Evolutionary conservation across 2,329 filamentous ascomycete species (phyloP).

Genomic region (Dryadomyces sulphureus): DNA sequence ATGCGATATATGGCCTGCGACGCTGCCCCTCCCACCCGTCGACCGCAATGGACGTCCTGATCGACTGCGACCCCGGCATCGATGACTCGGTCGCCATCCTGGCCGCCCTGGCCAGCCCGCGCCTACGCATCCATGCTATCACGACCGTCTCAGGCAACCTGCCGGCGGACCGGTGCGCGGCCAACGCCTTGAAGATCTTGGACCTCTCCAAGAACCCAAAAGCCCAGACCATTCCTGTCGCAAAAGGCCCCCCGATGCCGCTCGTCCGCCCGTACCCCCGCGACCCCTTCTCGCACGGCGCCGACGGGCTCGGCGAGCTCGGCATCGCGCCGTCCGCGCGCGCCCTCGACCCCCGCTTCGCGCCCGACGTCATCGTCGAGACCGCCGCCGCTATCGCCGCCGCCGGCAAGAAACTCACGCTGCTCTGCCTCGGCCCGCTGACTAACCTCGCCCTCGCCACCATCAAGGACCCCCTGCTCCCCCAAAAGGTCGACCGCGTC

Average conservation of each 20-base stretch:
- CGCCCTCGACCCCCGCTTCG: not conserved
- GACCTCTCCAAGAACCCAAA: not conserved
- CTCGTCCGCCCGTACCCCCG: slow-evolving; percentile 1
- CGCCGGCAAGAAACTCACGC: not conserved
- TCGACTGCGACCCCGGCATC: slow-evolving; percentile 4
- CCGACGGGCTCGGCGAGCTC: slow-evolving; percentile 2
- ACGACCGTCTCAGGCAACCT: slow-evolving; percentile 2
- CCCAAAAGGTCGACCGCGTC: slow-evolving; percentile 1
- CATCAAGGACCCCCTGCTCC: slow-evolving; percentile 2
- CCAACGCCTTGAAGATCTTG: slow-evolving; percentile 1
- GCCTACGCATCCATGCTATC: slow-evolving; percentile 1
- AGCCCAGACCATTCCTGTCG: not conserved
- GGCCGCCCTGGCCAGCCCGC: not conserved
- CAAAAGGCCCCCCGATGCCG: not conserved
- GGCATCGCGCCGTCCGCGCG: not conserved
- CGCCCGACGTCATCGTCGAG: slow-evolving; percentile 1
- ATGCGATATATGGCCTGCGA: not conserved
- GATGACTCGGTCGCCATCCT: slow-evolving; percentile 3
- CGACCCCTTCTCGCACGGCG: slow-evolving; percentile 3
- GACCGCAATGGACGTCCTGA: slow-evolving; percentile 1
- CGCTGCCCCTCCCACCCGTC: not conserved
- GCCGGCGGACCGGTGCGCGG: not conserved
- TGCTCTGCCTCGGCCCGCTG: slow-evolving; percentile 2
- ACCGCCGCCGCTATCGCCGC: not conserved
- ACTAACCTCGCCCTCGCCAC: slow-evolving; percentile 3